Percentiles rank a stretch among this genome's conserved stretches.
Evolutionary conservation across 1,139 yeast species (phyloP).

Genomic region (Lodderomyces beijingensis): DNA sequence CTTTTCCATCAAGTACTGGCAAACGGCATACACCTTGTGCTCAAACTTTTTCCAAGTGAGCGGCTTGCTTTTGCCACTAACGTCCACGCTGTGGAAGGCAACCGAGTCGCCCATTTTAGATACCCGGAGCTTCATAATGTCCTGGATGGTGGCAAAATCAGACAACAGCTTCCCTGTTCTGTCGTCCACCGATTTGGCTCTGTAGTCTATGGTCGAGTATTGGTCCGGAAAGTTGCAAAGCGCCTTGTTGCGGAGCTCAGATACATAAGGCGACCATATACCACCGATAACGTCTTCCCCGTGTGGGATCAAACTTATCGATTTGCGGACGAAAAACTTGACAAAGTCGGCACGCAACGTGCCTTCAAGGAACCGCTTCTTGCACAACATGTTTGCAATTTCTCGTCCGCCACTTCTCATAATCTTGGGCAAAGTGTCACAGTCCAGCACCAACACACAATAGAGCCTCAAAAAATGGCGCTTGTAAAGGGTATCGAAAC

Average conservation of each 20-base stretch:
- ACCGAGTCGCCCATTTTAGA: slow-evolving; percentile 70
- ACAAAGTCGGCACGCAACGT: slow-evolving; percentile 71
- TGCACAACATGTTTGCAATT: slow-evolving; percentile 90
- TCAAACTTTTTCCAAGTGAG: slow-evolving; percentile 88
- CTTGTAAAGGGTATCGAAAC: slow-evolving; percentile 64
- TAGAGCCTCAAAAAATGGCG: slow-evolving; percentile 75
- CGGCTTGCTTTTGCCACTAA: slow-evolving; percentile 47
- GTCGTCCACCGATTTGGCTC: slow-evolving; percentile 72
- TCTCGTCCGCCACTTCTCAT: slow-evolving; percentile 82
- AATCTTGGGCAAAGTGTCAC: slow-evolving; percentile 80
- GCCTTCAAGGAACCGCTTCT: slow-evolving; percentile 76
- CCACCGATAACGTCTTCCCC: slow-evolving; percentile 82
- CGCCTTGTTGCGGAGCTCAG: slow-evolving; percentile 53
- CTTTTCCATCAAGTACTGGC: slow-evolving; percentile 52
- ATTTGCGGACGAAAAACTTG: slow-evolving; percentile 67
- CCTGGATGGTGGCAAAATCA: slow-evolving; percentile 68
- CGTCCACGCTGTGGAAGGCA: slow-evolving; percentile 69
- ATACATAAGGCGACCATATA: slow-evolving; percentile 75
- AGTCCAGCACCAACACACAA: slow-evolving; percentile 77
- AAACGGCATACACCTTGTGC: slow-evolving; percentile 67
- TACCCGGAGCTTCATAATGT: slow-evolving; percentile 76
- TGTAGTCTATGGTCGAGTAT: slow-evolving; percentile 67
- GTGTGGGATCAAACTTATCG: slow-evolving; percentile 66
- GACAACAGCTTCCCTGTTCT: slow-evolving; percentile 70
- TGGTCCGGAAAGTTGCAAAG: slow-evolving; percentile 47